Conservation (phyloP, 169 alveolate genomes). For the Plasmodium cynomolgi region DNA sequence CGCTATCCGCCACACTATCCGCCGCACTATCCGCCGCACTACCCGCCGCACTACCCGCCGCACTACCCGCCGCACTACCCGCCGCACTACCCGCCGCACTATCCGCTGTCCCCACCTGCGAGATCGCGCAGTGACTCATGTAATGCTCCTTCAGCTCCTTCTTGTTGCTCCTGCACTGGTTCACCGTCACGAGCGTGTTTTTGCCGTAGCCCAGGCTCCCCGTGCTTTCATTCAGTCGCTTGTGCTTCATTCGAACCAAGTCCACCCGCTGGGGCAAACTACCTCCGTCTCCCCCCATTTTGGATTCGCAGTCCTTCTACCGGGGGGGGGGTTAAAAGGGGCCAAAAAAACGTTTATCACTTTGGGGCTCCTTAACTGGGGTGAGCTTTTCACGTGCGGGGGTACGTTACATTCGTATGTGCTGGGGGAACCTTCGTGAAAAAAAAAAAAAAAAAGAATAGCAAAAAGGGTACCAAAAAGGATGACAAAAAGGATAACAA, state of each 20-base stretch:
- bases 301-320: background rate
- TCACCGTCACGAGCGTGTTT: constrained; percentile 57
- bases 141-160: constrained; percentile 53
- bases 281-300: constrained; percentile 76
- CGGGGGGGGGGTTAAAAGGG: background rate
- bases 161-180: constrained; percentile 13
- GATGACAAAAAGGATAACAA: background rate
- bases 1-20: no score
- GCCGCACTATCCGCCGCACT: no score
- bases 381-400: background rate
- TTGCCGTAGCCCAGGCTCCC: constrained; percentile 74
- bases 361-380: background rate
- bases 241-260: constrained; percentile 62
- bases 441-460: no score
- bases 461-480: background rate
- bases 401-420: background rate
- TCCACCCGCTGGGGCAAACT: constrained; percentile 73
- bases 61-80: no score
- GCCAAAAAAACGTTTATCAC: background rate
- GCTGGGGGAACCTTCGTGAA: background rate
- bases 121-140: constrained; percentile 56
- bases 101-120: constrained; percentile 25
- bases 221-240: constrained; percentile 44
- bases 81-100: no score
- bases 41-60: no score